Conservation (phyloP, 169 alveolate genomes). For the Eimeria brunetti region DNA sequence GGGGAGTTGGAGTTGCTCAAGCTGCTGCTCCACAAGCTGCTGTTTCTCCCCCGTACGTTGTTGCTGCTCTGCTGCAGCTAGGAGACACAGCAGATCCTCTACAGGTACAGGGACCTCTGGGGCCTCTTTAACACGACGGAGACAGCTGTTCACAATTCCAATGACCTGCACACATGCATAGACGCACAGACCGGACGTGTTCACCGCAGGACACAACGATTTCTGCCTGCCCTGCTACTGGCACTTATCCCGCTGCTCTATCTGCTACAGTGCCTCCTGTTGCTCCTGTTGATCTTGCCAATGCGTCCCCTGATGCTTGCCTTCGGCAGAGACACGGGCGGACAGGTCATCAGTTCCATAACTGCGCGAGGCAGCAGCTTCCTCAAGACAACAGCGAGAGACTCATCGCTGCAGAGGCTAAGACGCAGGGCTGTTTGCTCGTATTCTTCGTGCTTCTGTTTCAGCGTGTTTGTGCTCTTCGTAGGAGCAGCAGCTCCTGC, state of each 20-base stretch:
- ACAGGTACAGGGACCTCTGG: slow-evolving; percentile 54
- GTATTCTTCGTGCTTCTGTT: slow-evolving; percentile 62
- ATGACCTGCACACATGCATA: slow-evolving; percentile 58
- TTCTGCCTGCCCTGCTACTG: not conserved
- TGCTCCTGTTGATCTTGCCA: not conserved
- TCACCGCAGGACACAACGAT: not conserved
- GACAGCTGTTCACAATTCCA: slow-evolving; percentile 70
- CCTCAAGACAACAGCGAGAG: slow-evolving; percentile 37
- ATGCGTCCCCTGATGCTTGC: slow-evolving; percentile 6
- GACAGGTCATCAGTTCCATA: slow-evolving; percentile 60
- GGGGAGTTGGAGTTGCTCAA: slow-evolving; percentile 59
- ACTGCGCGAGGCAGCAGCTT: slow-evolving; percentile 78
- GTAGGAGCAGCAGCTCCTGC: slow-evolving; percentile 47
- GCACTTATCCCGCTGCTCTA: not conserved
- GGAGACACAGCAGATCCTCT: slow-evolving; percentile 31
- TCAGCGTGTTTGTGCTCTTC: not conserved
- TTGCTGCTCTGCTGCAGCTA: slow-evolving; percentile 66
- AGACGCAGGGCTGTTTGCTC: slow-evolving; percentile 78
- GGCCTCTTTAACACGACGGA: slow-evolving; percentile 70
- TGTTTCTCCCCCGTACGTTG: slow-evolving; percentile 66
- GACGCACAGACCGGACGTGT: not conserved
- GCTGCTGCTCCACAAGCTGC: slow-evolving; percentile 43
- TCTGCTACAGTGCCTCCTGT: not conserved
- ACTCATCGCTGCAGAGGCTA: slow-evolving; percentile 76
- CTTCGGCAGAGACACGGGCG: slow-evolving; percentile 65